These are phyloP conservation scores for Cucumis hystrix DNA, from an alignment of 306 rosid species.

Conservation along the genomic window DNA sequence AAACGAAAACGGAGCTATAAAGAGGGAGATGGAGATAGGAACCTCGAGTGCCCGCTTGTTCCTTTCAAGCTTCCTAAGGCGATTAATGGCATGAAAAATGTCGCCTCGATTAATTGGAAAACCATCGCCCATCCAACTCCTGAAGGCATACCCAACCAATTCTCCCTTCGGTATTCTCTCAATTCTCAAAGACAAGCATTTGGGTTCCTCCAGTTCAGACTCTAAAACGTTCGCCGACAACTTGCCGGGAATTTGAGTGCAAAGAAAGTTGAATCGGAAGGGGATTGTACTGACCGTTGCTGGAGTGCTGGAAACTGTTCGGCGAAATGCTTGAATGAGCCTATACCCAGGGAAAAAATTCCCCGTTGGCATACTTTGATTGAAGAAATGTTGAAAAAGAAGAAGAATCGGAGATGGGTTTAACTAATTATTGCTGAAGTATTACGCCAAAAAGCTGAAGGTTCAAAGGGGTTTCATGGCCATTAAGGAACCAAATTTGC, in stretches of 20 bases:
- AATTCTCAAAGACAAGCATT: conserved; percentile 52
- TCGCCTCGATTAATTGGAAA: conserved; percentile 67
- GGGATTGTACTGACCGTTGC: conserved; percentile 6
- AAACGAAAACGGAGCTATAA: neutral
- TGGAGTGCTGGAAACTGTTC: conserved; percentile 24
- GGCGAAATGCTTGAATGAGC: conserved; percentile 47
- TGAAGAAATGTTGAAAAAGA: neutral
- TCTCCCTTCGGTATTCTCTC: conserved; percentile 53
- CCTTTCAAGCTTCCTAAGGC: conserved; percentile 68
- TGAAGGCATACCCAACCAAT: conserved; percentile 54
- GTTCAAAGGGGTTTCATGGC: neutral
- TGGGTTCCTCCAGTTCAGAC: conserved; percentile 14
- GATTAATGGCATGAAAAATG: conserved; percentile 73
- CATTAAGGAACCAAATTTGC: neutral
- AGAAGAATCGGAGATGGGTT: neutral
- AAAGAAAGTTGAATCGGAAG: conserved; percentile 15
- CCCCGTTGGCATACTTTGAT: neutral
- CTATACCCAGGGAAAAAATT: neutral
- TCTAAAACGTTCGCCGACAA: conserved; percentile 6
- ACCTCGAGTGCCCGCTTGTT: conserved; percentile 88
- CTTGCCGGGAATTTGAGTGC: conserved; percentile 29
- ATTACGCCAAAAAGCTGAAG: neutral
- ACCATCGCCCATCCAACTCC: conserved; percentile 90
- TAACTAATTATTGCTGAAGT: neutral
- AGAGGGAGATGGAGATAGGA: conserved; percentile 2